Conservation (phyloP, 495 filamentous ascomycete genomes). For the Neurospora cerealis region DNA sequence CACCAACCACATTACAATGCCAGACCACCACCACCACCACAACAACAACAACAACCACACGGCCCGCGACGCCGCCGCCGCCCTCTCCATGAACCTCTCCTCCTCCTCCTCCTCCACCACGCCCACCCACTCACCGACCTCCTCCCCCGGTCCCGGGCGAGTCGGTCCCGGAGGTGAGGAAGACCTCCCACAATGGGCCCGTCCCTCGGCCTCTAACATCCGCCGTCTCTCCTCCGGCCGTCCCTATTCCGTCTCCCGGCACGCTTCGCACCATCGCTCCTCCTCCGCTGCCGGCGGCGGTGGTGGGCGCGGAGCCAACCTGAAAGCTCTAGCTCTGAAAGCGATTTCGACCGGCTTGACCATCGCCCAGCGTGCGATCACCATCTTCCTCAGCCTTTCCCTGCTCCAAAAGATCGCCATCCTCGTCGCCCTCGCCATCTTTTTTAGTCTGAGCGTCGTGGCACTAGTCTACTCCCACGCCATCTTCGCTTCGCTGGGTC, state of each 20-base stretch:
- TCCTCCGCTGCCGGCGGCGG: background rate
- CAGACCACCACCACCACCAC: slow-evolving; percentile 7
- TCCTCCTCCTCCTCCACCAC: slow-evolving; percentile 5
- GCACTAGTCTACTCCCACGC: slow-evolving; percentile 67
- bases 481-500: slow-evolving; percentile 63
- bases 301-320: background rate
- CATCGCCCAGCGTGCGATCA: slow-evolving; percentile 12
- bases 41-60: background rate
- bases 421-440: slow-evolving; percentile 36
- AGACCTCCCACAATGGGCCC: slow-evolving; percentile 1
- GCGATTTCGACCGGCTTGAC: slow-evolving; percentile 9
- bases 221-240: slow-evolving; percentile 7
- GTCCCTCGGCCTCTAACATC: slow-evolving; percentile 5
- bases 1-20: slow-evolving; percentile 9
- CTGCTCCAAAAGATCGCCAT: slow-evolving; percentile 49
- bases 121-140: background rate
- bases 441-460: slow-evolving; percentile 45
- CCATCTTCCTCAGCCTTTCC: slow-evolving; percentile 37
- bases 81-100: slow-evolving; percentile 13
- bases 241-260: slow-evolving; percentile 9
- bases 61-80: slow-evolving; percentile 13
- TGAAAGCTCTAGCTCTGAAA: slow-evolving; percentile 7
- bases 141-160: background rate
- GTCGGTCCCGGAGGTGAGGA: background rate
- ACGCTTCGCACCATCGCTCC: slow-evolving; percentile 6